phyloP scores from a whole-genome alignment of 2,329 filamentous ascomycete species.

The Dactylellina sp. region DNA sequence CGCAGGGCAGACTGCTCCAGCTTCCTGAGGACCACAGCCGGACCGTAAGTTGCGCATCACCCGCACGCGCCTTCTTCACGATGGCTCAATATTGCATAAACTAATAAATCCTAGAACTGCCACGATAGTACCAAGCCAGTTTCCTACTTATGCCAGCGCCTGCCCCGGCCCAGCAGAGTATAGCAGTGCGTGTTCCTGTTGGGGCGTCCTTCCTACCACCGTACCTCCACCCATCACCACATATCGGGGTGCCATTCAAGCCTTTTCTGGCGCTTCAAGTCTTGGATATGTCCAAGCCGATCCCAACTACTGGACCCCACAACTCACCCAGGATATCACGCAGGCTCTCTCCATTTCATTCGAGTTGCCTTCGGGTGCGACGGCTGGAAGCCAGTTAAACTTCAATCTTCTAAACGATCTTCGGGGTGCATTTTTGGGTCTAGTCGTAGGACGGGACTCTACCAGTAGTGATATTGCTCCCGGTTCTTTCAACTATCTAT shows the following conservation, averaged over 20 bases:
- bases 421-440: constrained; percentile 11
- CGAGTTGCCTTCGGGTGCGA: constrained; percentile 11
- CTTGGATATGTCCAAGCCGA: constrained; percentile 11
- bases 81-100: constrained; percentile 1
- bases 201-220: constrained; percentile 63
- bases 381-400: constrained; percentile 18
- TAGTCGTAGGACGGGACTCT: constrained; percentile 14
- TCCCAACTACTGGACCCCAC: neutral
- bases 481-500: constrained; percentile 12
- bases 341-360: constrained; percentile 14
- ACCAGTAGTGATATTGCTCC: constrained; percentile 8
- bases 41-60: constrained; percentile 17
- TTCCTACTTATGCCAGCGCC: constrained; percentile 65
- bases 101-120: neutral
- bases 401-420: constrained; percentile 11
- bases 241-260: constrained; percentile 7
- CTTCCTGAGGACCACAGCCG: constrained; percentile 9
- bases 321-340: neutral
- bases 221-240: constrained; percentile 27
- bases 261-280: constrained; percentile 3
- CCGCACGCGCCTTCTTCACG: neutral
- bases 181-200: constrained; percentile 66
- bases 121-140: constrained; percentile 59
- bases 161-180: constrained; percentile 63
- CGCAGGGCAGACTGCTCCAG: constrained; percentile 21